Evolutionary conservation across 2,329 filamentous ascomycete species (phyloP), one percentile per base, ranked within the genome.

Genomic region (Scopulariopsis brevicaulis): DNA sequence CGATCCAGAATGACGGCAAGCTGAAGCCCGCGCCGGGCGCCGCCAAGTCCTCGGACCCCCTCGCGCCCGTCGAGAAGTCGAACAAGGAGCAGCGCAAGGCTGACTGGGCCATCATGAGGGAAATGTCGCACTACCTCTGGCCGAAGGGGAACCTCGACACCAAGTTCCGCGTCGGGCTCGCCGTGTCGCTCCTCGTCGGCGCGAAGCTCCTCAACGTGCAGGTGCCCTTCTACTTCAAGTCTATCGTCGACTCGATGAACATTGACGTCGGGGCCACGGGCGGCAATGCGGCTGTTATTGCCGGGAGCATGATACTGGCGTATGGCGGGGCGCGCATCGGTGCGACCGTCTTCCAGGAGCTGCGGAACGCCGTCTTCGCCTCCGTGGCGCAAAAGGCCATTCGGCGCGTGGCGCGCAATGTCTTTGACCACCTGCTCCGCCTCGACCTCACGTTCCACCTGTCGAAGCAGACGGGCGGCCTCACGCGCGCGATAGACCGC

Each of bases 151-250:
- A 94, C 58, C 62, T 70, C 54, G 68, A 69, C 51, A 95, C 91
- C 3, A 90, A 95, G 69, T 74, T 92, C 62, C 85, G 94, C 62
- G 94, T 99, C 37, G 83, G 88, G 12, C 74, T 96, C 54, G 91
- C 93, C n/a, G 80, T 99, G 3, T 83, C 80, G 8, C 74, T 99
- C 62, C 79, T 99, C 43, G 74, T 99, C 24, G 90, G 92, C 60
- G 90, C 91, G 68, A 99, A 99, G 79, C 84, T 96, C 54, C 78
- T 99, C 67, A 99, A 97, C 71, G 94, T 99, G 18, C 91, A 99
- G 75, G 90, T 99, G 53, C 94, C 94, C 0, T 99, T 99, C 70
- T 99, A 96, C 77, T 99, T 99, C 78, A 97, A 97, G 78, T 92
- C 77, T 71, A 97, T 99, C 63, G 90, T 99, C 50, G 95, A 99